Evolutionary conservation across 2,329 filamentous ascomycete species (phyloP).

Genomic region (Botrytis fabae): DNA sequence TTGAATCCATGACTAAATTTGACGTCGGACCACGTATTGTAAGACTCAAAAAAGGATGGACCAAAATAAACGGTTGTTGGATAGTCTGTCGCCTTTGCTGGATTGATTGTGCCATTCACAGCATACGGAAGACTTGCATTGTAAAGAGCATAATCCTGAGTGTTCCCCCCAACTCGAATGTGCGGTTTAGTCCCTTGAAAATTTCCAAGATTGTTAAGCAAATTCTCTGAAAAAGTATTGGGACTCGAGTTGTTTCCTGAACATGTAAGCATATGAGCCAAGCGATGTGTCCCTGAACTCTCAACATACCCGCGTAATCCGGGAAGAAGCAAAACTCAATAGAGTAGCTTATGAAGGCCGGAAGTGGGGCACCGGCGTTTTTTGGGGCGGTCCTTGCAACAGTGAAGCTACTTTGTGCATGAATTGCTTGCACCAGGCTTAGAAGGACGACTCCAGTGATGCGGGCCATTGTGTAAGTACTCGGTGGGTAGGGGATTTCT

Average conservation of each 20-base stretch:
- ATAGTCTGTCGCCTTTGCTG: conserved; percentile 55
- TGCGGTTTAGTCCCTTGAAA: conserved; percentile 58
- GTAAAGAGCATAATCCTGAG: conserved; percentile 64
- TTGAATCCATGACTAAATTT: conserved; percentile 65
- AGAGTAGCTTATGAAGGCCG: conserved; percentile 53
- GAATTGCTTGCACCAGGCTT: conserved; percentile 5
- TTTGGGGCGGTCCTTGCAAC: conserved; percentile 25
- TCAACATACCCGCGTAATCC: conserved; percentile 41
- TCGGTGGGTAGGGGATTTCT: neutral
- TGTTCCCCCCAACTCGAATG: conserved; percentile 66
- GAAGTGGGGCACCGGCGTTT: conserved; percentile 33
- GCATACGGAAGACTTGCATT: conserved; percentile 52
- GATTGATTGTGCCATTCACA: conserved; percentile 54
- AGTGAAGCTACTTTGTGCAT: conserved; percentile 20
- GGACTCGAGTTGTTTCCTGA: conserved; percentile 54
- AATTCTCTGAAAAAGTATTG: conserved; percentile 60
- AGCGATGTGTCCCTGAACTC: neutral
- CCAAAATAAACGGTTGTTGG: conserved; percentile 62
- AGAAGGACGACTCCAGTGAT: conserved; percentile 4
- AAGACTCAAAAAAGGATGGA: conserved; percentile 63
- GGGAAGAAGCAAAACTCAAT: conserved; percentile 55
- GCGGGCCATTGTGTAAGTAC: conserved; percentile 1
- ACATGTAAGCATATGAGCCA: neutral
- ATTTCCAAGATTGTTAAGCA: conserved; percentile 57
- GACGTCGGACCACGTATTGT: conserved; percentile 54